Evolutionary conservation across 192 early-diverging fungal species (phyloP), one percentile per base, ranked within the genome.

Genomic region (Chytriomyces sp.): DNA sequence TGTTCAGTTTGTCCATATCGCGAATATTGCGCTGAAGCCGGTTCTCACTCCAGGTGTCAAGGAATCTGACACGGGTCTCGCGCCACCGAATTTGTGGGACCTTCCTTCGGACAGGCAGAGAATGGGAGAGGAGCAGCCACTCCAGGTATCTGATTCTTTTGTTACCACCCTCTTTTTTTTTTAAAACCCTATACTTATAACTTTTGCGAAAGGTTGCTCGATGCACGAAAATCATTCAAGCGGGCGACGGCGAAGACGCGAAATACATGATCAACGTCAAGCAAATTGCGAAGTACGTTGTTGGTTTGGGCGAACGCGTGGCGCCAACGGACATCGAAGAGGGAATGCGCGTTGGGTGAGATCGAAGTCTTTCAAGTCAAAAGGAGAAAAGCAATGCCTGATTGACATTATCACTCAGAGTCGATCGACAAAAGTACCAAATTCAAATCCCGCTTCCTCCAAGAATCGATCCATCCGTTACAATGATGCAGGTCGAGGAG

Each of bases 401-500:
- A 35, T 35, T 1, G 35, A 35, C 16, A 23, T 62, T 24, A 35
- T 35, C 35, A 3, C 35, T 35, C 79, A 94, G 96, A 64, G 97
- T 98, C 11, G 98, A 99, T 83, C 94, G 98, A 57, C 93, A 88
- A 77, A 99, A 99, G 82, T 98, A 98, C 85, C 98, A 99, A 84
- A 99, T 99, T 75, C 96, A 98, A 82, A 93, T 99, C 67, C 98
- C 98, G 62, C 87, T 99, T 46, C 98, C 98, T 60, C 98, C 98
- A 78, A 96, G 94, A 87, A 99, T 99, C 68, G 98, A 99, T 81
- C 94, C 98, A 28, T 93, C 96, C 0, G 88, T 89, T 57, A 98
- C 98, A 10, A 99, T 98, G 98, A 99, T 99, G 98, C 96, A 98
- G 82, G 96, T 99, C 44, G 98, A 99, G 81, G 98, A 99, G 82